Conservation (phyloP, 441 rosid genomes). For the Mallotus repandus region DNA sequence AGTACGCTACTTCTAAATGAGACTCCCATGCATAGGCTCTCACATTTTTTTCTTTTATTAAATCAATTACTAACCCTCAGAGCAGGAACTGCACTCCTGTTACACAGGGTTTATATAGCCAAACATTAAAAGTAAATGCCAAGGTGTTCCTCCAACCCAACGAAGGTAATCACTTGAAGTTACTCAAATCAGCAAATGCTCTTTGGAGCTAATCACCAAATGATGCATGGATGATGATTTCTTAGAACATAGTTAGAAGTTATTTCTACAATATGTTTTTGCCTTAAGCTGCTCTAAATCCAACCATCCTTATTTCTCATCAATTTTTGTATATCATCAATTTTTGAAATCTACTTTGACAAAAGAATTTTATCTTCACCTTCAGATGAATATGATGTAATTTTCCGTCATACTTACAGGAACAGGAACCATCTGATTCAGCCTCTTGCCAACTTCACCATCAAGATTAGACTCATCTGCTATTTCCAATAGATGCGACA, state of each 20-base stretch:
- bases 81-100: not conserved
- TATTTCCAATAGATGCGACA: constrained; percentile 36
- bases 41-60: not conserved
- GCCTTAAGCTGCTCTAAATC: not conserved
- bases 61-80: not conserved
- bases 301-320: not conserved
- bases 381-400: not conserved
- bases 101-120: not conserved
- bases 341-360: not conserved
- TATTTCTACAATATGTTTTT: not conserved
- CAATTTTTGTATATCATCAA: not conserved
- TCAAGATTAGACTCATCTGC: constrained; percentile 66
- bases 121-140: not conserved
- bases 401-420: constrained; percentile 56
- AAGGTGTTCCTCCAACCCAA: not conserved
- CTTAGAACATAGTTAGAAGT: not conserved
- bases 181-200: not conserved
- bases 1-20: no score
- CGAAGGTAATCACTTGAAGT: not conserved
- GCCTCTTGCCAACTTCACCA: constrained; percentile 78
- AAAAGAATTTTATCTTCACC: not conserved
- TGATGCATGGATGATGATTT: not conserved
- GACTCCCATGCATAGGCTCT: not conserved
- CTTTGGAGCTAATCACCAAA: not conserved
- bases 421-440: constrained; percentile 81